These are phyloP conservation scores for Capsella rubella DNA, from an alignment of 441 rosid genomes.

Conservation along the genomic window DNA sequence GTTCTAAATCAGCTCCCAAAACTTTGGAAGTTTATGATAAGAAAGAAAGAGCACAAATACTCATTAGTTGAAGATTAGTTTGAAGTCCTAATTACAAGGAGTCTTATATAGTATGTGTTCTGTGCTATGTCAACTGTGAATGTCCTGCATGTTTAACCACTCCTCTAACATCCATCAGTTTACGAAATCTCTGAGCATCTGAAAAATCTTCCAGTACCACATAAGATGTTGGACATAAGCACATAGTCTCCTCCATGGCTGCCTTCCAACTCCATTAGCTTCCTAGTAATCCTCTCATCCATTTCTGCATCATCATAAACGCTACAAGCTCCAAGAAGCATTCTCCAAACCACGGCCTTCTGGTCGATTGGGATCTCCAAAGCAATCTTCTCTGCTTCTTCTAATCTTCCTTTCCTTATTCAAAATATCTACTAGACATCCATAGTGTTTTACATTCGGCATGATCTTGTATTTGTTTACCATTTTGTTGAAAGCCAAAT, in stretches of 20 bases:
- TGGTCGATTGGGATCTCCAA: conserved; percentile 60
- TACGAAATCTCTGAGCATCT: conserved; percentile 72
- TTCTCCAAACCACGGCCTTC: conserved; percentile 73
- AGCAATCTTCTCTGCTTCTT: conserved; percentile 83
- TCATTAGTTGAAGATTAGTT: no score
- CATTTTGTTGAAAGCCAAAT: conserved; percentile 58
- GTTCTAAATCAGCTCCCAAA: no score
- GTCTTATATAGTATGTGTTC: background rate
- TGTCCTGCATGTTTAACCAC: conserved; percentile 66
- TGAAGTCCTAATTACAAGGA: conserved; percentile 3
- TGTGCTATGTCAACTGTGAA: conserved; percentile 37
- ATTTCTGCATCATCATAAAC: conserved; percentile 73
- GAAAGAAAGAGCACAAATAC: no score
- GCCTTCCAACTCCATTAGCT: conserved; percentile 72
- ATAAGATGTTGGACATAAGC: conserved; percentile 71
- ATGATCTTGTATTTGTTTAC: conserved; percentile 51
- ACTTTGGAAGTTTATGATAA: no score
- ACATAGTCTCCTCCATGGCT: conserved; percentile 86
- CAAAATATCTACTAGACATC: conserved; percentile 82
- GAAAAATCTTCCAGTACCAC: conserved; percentile 67
- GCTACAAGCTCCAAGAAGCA: conserved; percentile 84
- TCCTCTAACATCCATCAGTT: conserved; percentile 59
- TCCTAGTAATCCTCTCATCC: conserved; percentile 74
- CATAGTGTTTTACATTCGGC: conserved; percentile 76
- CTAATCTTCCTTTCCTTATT: conserved; percentile 80